Percentiles rank a stretch among this genome's conserved stretches.
phyloP scores from a whole-genome alignment of 805 yeast species.

The Wickerhamomyces ciferrii region DNA sequence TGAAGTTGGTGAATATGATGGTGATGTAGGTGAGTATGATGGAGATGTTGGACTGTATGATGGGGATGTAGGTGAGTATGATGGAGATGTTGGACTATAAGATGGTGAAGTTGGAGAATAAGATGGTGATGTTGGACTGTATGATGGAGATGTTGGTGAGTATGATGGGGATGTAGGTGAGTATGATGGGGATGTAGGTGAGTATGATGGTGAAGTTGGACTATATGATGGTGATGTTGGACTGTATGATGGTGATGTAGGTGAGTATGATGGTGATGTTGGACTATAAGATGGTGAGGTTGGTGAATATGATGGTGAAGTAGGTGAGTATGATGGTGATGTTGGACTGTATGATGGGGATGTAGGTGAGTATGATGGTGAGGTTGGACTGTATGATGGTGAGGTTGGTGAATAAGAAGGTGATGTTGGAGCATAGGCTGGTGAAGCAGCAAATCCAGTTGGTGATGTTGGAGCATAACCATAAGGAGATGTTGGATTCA shows the following conservation, averaged over 20 bases:
- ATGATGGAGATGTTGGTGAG: slow-evolving; percentile 67
- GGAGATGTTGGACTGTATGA: slow-evolving; percentile 64
- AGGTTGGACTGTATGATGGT: slow-evolving; percentile 51
- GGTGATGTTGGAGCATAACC: slow-evolving; percentile 44
- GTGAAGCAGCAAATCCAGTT: slow-evolving; percentile 46
- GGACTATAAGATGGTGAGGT: slow-evolving; percentile 69
- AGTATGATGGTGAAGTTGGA: slow-evolving; percentile 66
- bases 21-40: slow-evolving; percentile 75
- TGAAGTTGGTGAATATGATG: slow-evolving; percentile 49
- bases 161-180: slow-evolving; percentile 81
- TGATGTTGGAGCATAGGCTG: slow-evolving; percentile 60
- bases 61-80: slow-evolving; percentile 72
- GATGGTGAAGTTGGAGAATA: slow-evolving; percentile 75
- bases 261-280: slow-evolving; percentile 68
- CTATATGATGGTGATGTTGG: slow-evolving; percentile 70
- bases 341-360: slow-evolving; percentile 73
- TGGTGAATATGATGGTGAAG: slow-evolving; percentile 75
- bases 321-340: slow-evolving; percentile 68
- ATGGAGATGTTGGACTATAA: slow-evolving; percentile 81
- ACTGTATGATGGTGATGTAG: slow-evolving; percentile 64
- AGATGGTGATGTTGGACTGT: slow-evolving; percentile 74
- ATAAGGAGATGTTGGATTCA: slow-evolving; percentile 42
- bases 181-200: slow-evolving; percentile 63
- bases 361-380: slow-evolving; percentile 61
- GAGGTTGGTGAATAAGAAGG: slow-evolving; percentile 73